Base-by-base conservation (phyloP, 768 basidiomycete genomes). In the Phlebiopsis gigantea region DNA sequence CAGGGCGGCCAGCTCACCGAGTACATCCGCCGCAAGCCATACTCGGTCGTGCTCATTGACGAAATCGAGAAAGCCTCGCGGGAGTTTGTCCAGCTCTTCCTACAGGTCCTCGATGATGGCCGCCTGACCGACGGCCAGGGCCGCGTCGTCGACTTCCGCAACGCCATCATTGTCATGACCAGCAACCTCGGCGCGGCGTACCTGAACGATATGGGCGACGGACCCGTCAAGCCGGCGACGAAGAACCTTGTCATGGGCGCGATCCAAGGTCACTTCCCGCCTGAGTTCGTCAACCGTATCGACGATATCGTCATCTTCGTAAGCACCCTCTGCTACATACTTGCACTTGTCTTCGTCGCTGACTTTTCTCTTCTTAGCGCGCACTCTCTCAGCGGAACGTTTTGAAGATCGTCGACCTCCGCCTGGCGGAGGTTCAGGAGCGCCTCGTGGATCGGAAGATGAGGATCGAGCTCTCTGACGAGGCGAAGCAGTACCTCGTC, bases 161-260 rank as follows among this genome's bases (percentile, higher is more conserved):
- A 94, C 68, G 91, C 92, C 0, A 90, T 96, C 66, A 92, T 96
- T 68, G 89, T 94, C 71, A 89, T 96, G 84, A 96, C 94, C 4
- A 93, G 90, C 48, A 98, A 98, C 68, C 78, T 96, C 19, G 94
- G 91, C 44, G 88, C 90, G 5, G 75, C 77, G 21, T 88, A 80
- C 71, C 76, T 92, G 46, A 83, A 88, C 55, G 90, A 91, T 48
- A 80, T 87, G 76, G 79, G 78, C 2, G 83, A 86, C 58, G 90
- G 90, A 4, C 76, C 82, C 0, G 83, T 96, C 50, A 82, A 74
- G 19, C 67, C 79, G 0, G 71, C 78, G 49, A 87, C 88, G 4
- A 79, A 76, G 58, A 68, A 78, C 30, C 71, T 88, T 49, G 93
- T 98, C 46, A 84, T 91, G 81, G 77, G 79, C 56, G 80, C 91